Base-by-base conservation (phyloP, 257 asterid genomes). In the Leptodermis oblonga region DNA sequence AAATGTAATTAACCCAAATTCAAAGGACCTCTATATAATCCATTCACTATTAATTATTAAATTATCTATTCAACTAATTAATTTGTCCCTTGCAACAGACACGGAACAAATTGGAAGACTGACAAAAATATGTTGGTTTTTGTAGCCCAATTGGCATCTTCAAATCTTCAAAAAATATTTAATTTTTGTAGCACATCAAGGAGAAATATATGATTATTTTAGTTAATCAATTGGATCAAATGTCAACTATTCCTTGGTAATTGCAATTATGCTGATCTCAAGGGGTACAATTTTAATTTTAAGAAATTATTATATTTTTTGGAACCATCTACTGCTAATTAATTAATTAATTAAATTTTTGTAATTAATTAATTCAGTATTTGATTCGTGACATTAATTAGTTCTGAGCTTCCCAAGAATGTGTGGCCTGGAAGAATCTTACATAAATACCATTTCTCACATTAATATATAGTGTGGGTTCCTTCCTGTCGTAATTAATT, bases 201-300 rank as follows among this genome's bases (percentile, higher is more conserved):
- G 31, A 23, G n/a, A 11, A 2, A 36, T 3, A 4, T 37, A 15
- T 9, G 17, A 73, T 33, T 58, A 61, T 73, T 51, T 56, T 62
- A 48, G 41, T 20, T 25, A 77, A 63, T 31, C 4, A 45, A 69
- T 28, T 52, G 60, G 68, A 63, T 69, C 65, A 71, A 71, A 76
- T 80, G 86, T 83, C 86, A 78, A 76, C 88, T 65, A 78, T 74
- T 73, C 77, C 77, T 79, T 51, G 82, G 76, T 42, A 73, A 30
- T n/a, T 61, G 55, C 61, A 51, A 30, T 26, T 59, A 25, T 36
- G 51, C 8, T 42, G 18, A 39, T 65, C 56, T 55, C 42, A 9
- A 33, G 34, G 41, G 25, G 20, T 55, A 60, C 26, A 36, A 28
- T 43, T 51, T 8, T 26, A 14, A 49, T 23, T 15, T 4, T 52